Conservation (phyloP, 1,284 basidiomycete species). For the Flammula alnicola region DNA sequence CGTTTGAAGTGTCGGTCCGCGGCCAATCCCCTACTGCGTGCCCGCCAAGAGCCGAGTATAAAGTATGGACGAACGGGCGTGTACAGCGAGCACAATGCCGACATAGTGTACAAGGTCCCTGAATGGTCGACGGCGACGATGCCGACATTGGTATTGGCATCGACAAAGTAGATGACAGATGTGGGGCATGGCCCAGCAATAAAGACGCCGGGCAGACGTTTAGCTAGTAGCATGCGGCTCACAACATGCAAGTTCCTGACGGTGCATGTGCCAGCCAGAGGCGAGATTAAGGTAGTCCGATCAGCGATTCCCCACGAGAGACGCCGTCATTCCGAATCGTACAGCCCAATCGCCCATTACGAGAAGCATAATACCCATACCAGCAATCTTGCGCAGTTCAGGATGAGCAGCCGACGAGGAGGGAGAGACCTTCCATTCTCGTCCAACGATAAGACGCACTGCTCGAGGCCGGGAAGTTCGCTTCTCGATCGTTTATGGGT, state of each 20-base stretch:
- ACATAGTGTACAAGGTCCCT: no score
- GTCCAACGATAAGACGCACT: neutral
- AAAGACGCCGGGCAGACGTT: neutral
- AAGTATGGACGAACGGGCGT: no score
- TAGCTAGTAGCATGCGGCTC: constrained; percentile 1
- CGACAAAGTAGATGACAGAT: no score
- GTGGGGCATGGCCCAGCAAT: no score
- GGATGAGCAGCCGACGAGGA: neutral
- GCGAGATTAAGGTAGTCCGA: constrained; percentile 1
- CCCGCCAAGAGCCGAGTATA: no score
- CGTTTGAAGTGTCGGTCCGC: no score
- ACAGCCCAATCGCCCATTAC: neutral
- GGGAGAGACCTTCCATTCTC: constrained; percentile 2
- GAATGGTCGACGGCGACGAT: no score
- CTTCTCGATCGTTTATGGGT: neutral
- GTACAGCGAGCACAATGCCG: no score
- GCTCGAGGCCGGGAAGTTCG: no score
- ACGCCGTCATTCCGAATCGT: neutral
- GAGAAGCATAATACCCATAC: neutral
- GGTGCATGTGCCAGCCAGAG: neutral
- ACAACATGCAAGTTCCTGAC: neutral
- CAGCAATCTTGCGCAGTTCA: neutral
- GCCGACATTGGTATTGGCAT: no score
- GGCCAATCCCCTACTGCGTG: no score
- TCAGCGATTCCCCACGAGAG: neutral